Conservation (phyloP, 495 filamentous ascomycete species). For the Tuber calosporum region DNA sequence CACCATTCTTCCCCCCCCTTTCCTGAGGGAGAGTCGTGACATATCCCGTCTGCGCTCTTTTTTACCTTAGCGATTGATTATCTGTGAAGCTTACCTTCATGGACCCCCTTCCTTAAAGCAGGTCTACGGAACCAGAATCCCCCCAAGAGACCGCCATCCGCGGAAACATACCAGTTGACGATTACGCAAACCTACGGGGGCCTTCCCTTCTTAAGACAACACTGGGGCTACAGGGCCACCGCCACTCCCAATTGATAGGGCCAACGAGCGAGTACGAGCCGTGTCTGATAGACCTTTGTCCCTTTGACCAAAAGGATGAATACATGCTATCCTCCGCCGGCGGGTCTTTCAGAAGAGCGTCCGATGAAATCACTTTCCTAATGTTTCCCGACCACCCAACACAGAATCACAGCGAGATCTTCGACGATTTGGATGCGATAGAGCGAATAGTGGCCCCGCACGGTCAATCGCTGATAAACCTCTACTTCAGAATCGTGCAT, state of each 20-base stretch:
- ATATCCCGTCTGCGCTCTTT: not conserved
- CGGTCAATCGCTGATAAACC: conserved; percentile 69
- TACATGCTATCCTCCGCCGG: conserved; percentile 53
- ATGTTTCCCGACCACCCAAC: conserved; percentile 58
- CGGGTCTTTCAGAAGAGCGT: conserved; percentile 69
- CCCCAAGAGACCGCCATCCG: conserved; percentile 29
- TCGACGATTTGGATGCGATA: conserved; percentile 66
- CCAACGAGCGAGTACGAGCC: conserved; percentile 68
- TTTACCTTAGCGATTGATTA: conserved; percentile 1
- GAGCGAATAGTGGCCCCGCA: conserved; percentile 76
- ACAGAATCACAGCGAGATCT: conserved; percentile 54
- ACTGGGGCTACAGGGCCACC: conserved; percentile 57
- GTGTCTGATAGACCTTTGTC: conserved; percentile 61
- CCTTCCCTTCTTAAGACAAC: conserved; percentile 56
- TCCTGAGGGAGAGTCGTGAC: conserved; percentile 12
- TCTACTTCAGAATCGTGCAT: conserved; percentile 84
- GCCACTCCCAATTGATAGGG: conserved; percentile 59
- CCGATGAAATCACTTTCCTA: conserved; percentile 74
- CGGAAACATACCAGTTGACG: conserved; percentile 31
- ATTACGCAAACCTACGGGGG: conserved; percentile 43
- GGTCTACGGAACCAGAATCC: conserved; percentile 49
- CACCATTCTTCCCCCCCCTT: conserved; percentile 16
- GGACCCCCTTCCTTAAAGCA: conserved; percentile 50
- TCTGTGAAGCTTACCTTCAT: conserved; percentile 27
- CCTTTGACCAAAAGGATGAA: conserved; percentile 65